phyloP scores from a whole-genome alignment of 2,329 filamentous ascomycete species.

The Monosporascus sp. region DNA sequence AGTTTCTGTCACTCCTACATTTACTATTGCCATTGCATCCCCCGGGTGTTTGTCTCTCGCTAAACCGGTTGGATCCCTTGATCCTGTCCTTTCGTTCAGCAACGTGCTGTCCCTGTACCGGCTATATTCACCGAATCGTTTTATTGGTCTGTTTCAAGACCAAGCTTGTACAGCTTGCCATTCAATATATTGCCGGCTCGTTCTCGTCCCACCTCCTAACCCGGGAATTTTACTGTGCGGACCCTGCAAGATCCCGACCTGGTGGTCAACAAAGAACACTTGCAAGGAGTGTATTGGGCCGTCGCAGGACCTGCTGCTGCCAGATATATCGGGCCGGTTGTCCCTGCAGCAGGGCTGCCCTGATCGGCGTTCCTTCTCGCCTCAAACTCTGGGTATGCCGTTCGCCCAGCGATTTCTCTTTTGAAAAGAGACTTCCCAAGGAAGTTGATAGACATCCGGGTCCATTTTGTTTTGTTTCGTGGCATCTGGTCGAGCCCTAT shows the following conservation, averaged over 20 bases:
- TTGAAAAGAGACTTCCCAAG: neutral
- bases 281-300: neutral
- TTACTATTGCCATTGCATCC: neutral
- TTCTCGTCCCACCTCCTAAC: neutral
- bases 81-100: conserved; percentile 15
- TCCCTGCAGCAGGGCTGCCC: neutral
- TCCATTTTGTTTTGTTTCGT: neutral
- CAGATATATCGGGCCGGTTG: neutral
- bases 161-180: conserved; percentile 16
- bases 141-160: conserved; percentile 13
- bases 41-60: conserved; percentile 4
- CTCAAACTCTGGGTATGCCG: neutral
- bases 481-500: neutral
- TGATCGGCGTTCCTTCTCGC: neutral
- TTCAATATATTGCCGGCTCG: conserved; percentile 19
- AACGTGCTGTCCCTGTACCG: conserved; percentile 19
- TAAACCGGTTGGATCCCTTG: conserved; percentile 10
- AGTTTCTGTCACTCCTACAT: neutral
- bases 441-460: neutral
- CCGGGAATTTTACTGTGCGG: neutral
- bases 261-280: neutral
- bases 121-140: conserved; percentile 21
- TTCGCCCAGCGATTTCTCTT: neutral
- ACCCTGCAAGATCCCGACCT: neutral
- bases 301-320: neutral